Conservation (phyloP, 1,284 basidiomycete genomes). For the Apiotrichum montevideense region DNA sequence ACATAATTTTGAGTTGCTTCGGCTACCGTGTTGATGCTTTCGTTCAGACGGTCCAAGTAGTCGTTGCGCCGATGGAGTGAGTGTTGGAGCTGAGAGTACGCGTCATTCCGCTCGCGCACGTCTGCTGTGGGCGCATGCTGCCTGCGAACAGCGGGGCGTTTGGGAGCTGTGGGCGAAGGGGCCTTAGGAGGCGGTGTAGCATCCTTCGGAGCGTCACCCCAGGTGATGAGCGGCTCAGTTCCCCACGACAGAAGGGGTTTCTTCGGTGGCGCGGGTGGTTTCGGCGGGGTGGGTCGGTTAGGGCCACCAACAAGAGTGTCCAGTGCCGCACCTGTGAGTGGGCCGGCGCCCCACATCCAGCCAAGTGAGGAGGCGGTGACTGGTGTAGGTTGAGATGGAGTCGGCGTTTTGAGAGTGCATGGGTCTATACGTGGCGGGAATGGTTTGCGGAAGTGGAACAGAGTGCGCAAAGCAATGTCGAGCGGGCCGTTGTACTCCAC, state of each 20-base stretch:
- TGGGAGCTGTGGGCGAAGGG: constrained; percentile 13
- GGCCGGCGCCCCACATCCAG: constrained; percentile 47
- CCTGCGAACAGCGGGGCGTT: constrained; percentile 28
- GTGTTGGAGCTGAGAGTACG: constrained; percentile 41
- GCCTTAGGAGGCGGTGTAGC: constrained; percentile 27
- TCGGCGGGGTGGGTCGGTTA: constrained; percentile 30
- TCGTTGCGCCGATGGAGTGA: constrained; percentile 32
- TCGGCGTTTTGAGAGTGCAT: constrained; percentile 25
- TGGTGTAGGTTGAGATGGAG: constrained; percentile 41
- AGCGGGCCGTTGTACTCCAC: constrained; percentile 41
- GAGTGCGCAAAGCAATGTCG: constrained; percentile 44
- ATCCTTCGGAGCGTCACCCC: constrained; percentile 31
- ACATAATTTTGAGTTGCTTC: constrained; percentile 34
- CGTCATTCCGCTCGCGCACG: constrained; percentile 36
- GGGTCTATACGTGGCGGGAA: constrained; percentile 42
- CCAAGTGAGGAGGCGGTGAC: constrained; percentile 29
- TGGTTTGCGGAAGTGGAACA: constrained; percentile 48
- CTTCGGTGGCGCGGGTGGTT: constrained; percentile 28
- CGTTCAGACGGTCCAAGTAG: constrained; percentile 31
- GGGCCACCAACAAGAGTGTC: constrained; percentile 46
- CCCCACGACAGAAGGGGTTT: constrained; percentile 44
- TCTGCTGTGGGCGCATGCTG: constrained; percentile 22
- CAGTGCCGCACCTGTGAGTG: constrained; percentile 42
- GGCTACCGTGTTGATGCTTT: constrained; percentile 35
- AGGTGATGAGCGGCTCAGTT: constrained; percentile 32